phyloP scores from a whole-genome alignment of 345 rosid species.

The Hibiscus trionum region DNA sequence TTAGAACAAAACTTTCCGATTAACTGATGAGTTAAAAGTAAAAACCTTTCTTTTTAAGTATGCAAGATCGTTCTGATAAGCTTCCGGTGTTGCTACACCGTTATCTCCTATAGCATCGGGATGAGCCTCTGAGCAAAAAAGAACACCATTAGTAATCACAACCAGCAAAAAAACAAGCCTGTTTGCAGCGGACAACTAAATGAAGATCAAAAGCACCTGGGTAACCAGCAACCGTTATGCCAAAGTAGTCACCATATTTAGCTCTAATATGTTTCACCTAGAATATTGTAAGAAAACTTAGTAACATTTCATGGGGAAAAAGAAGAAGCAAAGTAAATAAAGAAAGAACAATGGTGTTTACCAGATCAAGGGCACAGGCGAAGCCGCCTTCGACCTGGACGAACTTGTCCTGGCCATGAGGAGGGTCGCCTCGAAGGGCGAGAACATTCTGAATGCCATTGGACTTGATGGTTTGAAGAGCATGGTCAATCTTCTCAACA shows the following conservation, averaged over 20 bases:
- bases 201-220: constrained; percentile 45
- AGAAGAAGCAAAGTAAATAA: neutral
- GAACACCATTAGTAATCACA: neutral
- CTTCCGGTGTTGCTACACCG: constrained; percentile 63
- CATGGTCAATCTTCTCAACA: constrained; percentile 83
- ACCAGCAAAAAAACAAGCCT: neutral
- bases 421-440: constrained; percentile 98
- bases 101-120: constrained; percentile 75
- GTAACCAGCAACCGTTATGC: constrained; percentile 97
- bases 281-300: constrained; percentile 3
- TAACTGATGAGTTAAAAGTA: neutral
- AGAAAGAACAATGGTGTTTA: constrained; percentile 12
- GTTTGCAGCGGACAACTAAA: neutral
- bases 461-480: constrained; percentile 70
- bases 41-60: constrained; percentile 82
- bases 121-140: constrained; percentile 60
- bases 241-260: constrained; percentile 80
- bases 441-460: constrained; percentile 96
- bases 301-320: neutral
- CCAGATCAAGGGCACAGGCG: constrained; percentile 92
- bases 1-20: neutral
- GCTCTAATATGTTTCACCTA: constrained; percentile 76
- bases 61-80: constrained; percentile 74
- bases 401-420: constrained; percentile 94
- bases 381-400: constrained; percentile 93